A percentile compares a stretch with the other conserved stretches of the same genome.
phyloP scores from a whole-genome alignment of 75 land plant genomes.

The Picea glauca region DNA sequence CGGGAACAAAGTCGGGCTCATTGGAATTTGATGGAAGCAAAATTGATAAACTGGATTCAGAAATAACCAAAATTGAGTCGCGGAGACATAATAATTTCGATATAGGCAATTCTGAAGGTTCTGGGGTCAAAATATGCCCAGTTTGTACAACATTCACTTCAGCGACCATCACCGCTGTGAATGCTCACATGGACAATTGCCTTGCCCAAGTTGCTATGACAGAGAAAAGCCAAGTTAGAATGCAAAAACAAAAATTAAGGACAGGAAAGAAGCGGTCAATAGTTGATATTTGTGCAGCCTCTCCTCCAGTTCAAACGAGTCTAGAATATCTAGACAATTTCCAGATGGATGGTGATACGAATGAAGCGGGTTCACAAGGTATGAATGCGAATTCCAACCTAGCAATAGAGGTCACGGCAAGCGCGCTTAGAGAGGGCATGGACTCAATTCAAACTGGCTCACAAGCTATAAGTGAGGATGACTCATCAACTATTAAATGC shows the following conservation, averaged over 20 bases:
- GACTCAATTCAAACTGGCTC: too few species aligned
- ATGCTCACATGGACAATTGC: constrained; percentile 1
- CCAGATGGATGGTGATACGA: neutral
- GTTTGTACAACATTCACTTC: constrained; percentile 7
- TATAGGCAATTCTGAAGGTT: neutral
- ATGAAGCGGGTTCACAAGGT: too few species aligned
- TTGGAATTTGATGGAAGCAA: neutral
- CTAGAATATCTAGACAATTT: neutral
- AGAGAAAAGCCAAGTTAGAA: neutral
- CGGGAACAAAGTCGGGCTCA: neutral
- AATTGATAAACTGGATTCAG: neutral
- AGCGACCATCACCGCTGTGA: neutral
- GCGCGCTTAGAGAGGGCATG: neutral
- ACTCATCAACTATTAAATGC: too few species aligned
- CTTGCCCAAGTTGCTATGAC: neutral
- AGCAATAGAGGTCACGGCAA: neutral
- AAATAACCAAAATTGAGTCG: neutral
- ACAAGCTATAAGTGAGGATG: too few species aligned
- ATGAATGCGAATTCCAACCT: too few species aligned
- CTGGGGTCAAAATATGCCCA: neutral
- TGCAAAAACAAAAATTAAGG: neutral
- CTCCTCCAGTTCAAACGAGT: neutral
- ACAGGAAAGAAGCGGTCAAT: neutral
- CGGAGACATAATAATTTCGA: neutral
- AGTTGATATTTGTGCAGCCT: neutral